Conservation (phyloP, 1,284 basidiomycete genomes). For the Clitocybe nebularis region DNA sequence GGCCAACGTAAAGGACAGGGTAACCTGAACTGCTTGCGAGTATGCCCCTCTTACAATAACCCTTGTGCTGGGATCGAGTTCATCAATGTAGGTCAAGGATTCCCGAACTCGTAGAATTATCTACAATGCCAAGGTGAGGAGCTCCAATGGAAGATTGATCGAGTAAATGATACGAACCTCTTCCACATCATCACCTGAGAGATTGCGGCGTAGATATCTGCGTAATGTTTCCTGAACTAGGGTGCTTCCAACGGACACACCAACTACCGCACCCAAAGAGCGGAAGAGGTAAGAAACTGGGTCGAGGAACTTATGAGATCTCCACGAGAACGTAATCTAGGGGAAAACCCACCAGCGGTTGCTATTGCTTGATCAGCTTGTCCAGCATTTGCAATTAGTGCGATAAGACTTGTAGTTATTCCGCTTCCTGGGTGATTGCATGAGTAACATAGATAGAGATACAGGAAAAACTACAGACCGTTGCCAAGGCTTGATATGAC, state of each 20-base stretch:
- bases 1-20: conserved; percentile 42
- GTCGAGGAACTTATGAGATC: background rate
- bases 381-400: conserved; percentile 60
- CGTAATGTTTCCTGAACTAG: conserved; percentile 50
- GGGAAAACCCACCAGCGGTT: conserved; percentile 45
- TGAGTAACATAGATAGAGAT: background rate
- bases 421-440: conserved; percentile 34
- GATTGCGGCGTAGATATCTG: conserved; percentile 34
- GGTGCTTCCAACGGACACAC: conserved; percentile 52
- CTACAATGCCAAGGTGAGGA: conserved; percentile 25
- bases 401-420: conserved; percentile 54
- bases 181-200: conserved; percentile 44
- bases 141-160: background rate
- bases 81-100: conserved; percentile 48
- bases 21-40: conserved; percentile 42
- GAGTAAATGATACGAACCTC: conserved; percentile 31
- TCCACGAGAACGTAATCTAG: background rate
- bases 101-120: conserved; percentile 52
- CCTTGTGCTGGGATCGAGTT: conserved; percentile 41
- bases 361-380: conserved; percentile 59
- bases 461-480: conserved; percentile 27
- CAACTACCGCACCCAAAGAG: conserved; percentile 55
- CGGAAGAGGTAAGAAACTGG: conserved; percentile 63
- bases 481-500: conserved; percentile 41
- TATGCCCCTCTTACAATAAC: conserved; percentile 45